Percentiles rank a stretch among this genome's conserved stretches.
These are phyloP conservation scores for Salix viminalis DNA, from an alignment of 345 rosid species.

Conservation along the genomic window DNA sequence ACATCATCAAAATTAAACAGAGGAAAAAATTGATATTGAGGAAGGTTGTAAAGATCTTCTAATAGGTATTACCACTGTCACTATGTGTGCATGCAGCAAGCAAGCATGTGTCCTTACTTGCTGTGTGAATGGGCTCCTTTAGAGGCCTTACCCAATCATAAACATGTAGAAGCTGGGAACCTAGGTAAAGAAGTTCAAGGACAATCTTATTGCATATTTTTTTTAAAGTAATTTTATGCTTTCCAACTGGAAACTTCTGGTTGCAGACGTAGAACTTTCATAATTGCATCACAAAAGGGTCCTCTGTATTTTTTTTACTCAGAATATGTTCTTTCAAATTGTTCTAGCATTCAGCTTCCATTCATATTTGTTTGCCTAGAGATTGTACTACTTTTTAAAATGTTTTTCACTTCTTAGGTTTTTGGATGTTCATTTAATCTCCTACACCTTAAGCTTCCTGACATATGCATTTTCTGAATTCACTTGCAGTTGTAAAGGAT, in stretches of 20 bases:
- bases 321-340: too few relatives aligned
- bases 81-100: too few relatives aligned
- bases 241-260: too few relatives aligned
- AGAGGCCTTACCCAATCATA: not conserved
- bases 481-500: constrained; percentile 63
- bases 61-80: not conserved
- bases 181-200: not conserved
- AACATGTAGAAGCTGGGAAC: not conserved
- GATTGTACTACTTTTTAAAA: too few relatives aligned
- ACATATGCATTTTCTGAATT: not conserved
- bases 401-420: not conserved
- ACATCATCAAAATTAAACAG: not conserved
- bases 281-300: not conserved
- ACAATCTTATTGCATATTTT: not conserved
- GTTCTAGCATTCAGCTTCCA: not conserved
- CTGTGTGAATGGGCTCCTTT: not conserved
- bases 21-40: not conserved
- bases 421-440: not conserved
- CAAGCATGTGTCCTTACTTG: not conserved
- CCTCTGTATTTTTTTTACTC: not conserved
- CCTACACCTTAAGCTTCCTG: not conserved
- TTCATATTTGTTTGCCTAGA: not conserved
- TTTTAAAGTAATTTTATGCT: not conserved
- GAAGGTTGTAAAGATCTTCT: not conserved
- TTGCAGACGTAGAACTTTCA: not conserved